Evolutionary conservation across 164 flowering plant species (phyloP).

Genomic region (grape (Vitis vinifera)): DNA sequence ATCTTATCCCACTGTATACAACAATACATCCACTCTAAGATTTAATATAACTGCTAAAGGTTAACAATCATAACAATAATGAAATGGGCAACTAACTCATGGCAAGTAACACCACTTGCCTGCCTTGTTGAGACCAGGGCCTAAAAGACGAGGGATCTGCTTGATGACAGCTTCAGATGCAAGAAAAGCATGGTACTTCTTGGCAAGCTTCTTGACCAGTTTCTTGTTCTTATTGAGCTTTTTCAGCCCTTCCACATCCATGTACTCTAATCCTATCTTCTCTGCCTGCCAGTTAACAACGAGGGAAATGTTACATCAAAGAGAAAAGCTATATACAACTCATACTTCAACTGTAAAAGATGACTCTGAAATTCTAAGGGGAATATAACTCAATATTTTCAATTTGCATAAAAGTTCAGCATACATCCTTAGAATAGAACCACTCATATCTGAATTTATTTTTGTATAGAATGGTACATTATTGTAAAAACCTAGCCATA

Average conservation of each 20-base stretch:
- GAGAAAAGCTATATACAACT: background rate
- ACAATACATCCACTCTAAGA: too few species aligned
- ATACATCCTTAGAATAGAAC: too few species aligned
- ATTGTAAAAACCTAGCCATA: too few species aligned
- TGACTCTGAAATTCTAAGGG: too few species aligned
- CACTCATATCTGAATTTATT: too few species aligned
- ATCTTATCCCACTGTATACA: too few species aligned
- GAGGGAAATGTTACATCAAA: background rate
- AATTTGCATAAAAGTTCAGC: too few species aligned
- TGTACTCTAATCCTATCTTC: conserved; percentile 33
- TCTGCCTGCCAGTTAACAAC: conserved; percentile 19
- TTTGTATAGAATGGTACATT: too few species aligned
- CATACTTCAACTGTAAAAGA: too few species aligned
- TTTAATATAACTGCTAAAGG: too few species aligned
- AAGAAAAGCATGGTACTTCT: conserved; percentile 30
- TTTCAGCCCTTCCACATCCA: conserved; percentile 39
- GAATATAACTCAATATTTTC: too few species aligned
- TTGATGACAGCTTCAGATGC: conserved; percentile 34
- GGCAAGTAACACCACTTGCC: conserved; percentile 14
- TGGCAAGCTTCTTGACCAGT: conserved; percentile 36
- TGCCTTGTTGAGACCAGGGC: conserved; percentile 36
- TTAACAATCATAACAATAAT: background rate
- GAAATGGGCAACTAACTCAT: background rate
- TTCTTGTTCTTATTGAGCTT: conserved; percentile 41
- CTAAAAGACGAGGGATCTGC: conserved; percentile 36